A percentile compares a stretch with the other conserved stretches of the same genome.
Evolutionary conservation across 331 rosid genomes (phyloP).

Genomic region (Malus hybrid): DNA sequence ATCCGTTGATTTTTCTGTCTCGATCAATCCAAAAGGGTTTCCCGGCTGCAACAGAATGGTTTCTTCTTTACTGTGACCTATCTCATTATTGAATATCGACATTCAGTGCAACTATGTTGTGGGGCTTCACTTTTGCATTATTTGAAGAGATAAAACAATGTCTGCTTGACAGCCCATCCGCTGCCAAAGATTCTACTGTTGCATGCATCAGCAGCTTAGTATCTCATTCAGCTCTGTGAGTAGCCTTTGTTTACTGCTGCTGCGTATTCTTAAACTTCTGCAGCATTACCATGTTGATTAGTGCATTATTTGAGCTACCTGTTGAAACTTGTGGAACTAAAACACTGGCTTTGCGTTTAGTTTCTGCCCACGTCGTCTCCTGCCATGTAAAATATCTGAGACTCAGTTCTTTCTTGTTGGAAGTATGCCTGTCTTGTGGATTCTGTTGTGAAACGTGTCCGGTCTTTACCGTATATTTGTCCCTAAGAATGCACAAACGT

Average conservation of each 20-base stretch:
- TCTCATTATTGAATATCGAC: background rate
- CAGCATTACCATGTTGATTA: background rate
- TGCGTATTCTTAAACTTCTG: background rate
- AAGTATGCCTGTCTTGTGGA: background rate
- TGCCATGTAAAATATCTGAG: background rate
- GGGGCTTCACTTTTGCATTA: background rate
- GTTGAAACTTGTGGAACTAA: background rate
- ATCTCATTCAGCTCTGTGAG: background rate
- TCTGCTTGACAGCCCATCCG: conserved; percentile 8
- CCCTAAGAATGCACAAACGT: too few relatives aligned
- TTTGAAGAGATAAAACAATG: background rate
- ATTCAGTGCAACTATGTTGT: background rate
- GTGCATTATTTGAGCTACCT: background rate
- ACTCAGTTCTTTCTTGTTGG: background rate
- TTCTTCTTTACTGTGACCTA: background rate
- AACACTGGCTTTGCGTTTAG: background rate
- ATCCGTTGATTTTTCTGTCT: background rate
- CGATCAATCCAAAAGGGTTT: background rate
- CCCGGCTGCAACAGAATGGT: background rate
- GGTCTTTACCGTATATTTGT: background rate
- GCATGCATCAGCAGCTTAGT: background rate
- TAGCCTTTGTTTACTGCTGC: background rate
- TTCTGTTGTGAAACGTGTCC: background rate
- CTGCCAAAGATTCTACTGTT: background rate
- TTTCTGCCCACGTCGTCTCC: background rate